Evolutionary conservation across 2,329 filamentous ascomycete genomes (phyloP).

Genomic region (Lachnellula suecica): DNA sequence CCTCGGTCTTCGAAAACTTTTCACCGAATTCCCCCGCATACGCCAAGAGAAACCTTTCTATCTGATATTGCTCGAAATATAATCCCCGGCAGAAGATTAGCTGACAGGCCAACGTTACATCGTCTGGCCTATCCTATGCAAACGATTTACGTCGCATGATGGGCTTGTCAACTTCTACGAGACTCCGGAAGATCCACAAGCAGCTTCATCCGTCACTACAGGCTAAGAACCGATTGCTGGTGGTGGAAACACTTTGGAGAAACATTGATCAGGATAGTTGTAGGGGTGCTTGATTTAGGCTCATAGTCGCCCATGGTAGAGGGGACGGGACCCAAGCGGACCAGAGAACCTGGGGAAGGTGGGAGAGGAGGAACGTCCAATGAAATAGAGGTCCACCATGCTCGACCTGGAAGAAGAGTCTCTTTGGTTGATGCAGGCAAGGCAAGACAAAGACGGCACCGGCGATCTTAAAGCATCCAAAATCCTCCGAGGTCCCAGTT

Average conservation of each 20-base stretch:
- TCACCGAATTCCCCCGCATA: constrained; percentile 7
- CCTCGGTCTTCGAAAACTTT: constrained; percentile 16
- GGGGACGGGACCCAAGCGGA: no score
- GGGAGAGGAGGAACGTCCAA: background rate
- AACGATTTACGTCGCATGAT: constrained; percentile 19
- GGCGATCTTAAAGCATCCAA: background rate
- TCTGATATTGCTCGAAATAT: constrained; percentile 1
- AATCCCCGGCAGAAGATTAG: background rate
- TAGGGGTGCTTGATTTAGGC: constrained; percentile 15
- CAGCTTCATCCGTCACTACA: constrained; percentile 20
- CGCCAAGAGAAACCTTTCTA: background rate
- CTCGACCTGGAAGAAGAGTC: background rate
- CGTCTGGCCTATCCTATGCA: constrained; percentile 1
- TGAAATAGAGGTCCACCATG: background rate
- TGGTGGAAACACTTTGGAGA: background rate
- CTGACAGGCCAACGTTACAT: constrained; percentile 7
- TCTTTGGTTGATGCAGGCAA: background rate
- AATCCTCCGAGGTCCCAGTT: constrained; percentile 15
- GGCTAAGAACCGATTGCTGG: constrained; percentile 12
- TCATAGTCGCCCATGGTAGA: constrained; percentile 5
- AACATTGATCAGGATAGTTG: background rate
- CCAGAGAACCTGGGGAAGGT: no score
- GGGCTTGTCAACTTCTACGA: background rate
- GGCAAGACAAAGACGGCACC: no score
- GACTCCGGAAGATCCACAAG: constrained; percentile 12